Evolutionary conservation across 1,139 yeast species (phyloP), one percentile per base, ranked within the genome.

Genomic region (Lodderomyces theae): DNA sequence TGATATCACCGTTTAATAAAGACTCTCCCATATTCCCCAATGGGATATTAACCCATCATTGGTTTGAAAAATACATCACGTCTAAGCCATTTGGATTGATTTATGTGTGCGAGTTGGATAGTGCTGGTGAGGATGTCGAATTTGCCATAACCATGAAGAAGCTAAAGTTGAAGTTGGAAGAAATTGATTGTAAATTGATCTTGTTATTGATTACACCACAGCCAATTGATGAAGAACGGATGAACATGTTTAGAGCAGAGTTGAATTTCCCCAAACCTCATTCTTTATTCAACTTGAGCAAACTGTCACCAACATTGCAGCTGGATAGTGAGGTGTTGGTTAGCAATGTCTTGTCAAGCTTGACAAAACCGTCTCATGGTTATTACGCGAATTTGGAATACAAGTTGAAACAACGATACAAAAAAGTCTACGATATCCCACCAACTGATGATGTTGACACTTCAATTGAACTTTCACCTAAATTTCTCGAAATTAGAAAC

Each of bases 11-110:
- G 0, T 68, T 71, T 51, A 60, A 68, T 42, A 46, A 55, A 3
- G 39, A 53, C 5, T 69, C 75, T 0, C 68, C 61, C 32, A 49
- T 72, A 35, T 72, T 61, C 39, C 77, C 77, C 26, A 70, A 72
- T 45, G 77, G 77, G 1, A 61, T 72, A 6, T 48, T 72, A 8
- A 59, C 67, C 8, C 46, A 47, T 1, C 47, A 51, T 23, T 72
- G 77, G 77, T 60, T 72, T 38, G 43, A 45, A 22, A 70, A 69
- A 49, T 72, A 71, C 45, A 45, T 50, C 6, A 35, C 51, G 3
- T 46, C 53, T 9, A 39, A 63, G n/a, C 76, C 77, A 2, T 69
- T 66, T 55, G 69, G 62, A 5, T 49, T 58, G 28, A 51, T 71
- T 4, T 51, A 56, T 26, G 47, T 54, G 0, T 48, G 54, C 21